Percentiles rank a stretch among this genome's conserved stretches.
phyloP scores from a whole-genome alignment of 495 filamentous ascomycete species.

The Sordaria brevicollis region DNA sequence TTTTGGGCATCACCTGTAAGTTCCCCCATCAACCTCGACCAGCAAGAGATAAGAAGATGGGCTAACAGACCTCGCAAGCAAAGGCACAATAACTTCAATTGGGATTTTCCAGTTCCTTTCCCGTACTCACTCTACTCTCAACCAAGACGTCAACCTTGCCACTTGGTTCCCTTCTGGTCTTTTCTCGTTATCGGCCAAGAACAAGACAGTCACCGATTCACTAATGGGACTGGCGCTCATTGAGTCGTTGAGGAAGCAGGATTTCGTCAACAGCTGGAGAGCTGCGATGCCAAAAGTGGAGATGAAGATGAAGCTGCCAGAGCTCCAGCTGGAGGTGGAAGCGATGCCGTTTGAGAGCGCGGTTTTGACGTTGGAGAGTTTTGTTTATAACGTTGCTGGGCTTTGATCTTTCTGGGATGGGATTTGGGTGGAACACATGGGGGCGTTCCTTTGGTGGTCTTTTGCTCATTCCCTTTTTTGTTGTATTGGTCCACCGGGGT shows the following conservation, averaged over 20 bases:
- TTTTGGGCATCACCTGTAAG: neutral
- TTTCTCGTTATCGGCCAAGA: neutral
- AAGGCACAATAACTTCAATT: neutral
- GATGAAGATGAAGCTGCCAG: neutral
- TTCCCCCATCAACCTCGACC: neutral
- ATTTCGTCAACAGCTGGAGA: fast-evolving
- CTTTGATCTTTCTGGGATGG: neutral
- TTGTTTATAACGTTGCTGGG: neutral
- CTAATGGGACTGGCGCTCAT: neutral
- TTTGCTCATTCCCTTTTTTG: neutral
- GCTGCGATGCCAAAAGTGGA: too few relatives aligned
- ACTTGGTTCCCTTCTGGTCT: neutral
- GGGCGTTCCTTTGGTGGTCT: neutral
- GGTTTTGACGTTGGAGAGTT: neutral
- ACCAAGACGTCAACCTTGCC: neutral
- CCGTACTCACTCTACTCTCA: neutral
- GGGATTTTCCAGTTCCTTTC: fast-evolving
- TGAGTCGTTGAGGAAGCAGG: neutral
- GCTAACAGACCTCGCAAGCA: neutral
- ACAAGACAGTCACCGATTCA: fast-evolving
- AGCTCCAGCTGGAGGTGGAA: neutral
- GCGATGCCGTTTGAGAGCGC: neutral
- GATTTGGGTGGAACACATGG: neutral
- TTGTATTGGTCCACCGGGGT: too few relatives aligned
- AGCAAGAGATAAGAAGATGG: fast-evolving